phyloP scores from a whole-genome alignment of 2,329 filamentous ascomycete species.

The Fusarium nisikadoi region DNA sequence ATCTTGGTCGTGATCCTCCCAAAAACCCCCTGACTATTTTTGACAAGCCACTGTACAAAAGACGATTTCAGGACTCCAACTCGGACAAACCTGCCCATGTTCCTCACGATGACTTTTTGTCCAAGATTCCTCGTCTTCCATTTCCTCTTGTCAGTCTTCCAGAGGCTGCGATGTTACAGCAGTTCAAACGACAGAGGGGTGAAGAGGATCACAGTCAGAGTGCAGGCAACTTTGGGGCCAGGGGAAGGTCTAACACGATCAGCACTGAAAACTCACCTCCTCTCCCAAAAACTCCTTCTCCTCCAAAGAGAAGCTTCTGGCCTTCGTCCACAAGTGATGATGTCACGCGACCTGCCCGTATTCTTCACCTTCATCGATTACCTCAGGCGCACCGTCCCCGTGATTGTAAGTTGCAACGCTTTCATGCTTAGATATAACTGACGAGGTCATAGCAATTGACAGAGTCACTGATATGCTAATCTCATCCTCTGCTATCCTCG shows the following conservation, averaged over 20 bases:
- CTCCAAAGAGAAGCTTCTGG: slow-evolving; percentile 25
- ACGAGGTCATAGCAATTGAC: slow-evolving; percentile 31
- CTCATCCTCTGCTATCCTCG: slow-evolving; percentile 43
- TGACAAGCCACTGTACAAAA: slow-evolving; percentile 40
- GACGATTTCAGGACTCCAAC: slow-evolving; percentile 17
- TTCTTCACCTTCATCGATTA: slow-evolving; percentile 16
- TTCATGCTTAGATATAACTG: neutral
- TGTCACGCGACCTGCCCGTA: slow-evolving; percentile 26
- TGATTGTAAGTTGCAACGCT: slow-evolving; percentile 32
- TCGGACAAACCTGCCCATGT: slow-evolving; percentile 25
- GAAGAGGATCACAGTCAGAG: slow-evolving; percentile 53
- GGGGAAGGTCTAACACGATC: slow-evolving; percentile 45
- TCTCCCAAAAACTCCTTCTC: slow-evolving; percentile 43
- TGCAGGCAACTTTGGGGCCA: slow-evolving; percentile 40
- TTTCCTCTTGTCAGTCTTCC: slow-evolving; percentile 53
- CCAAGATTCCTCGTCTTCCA: slow-evolving; percentile 45
- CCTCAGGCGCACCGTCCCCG: slow-evolving; percentile 16
- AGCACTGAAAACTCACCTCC: slow-evolving; percentile 46
- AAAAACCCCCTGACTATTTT: slow-evolving; percentile 36
- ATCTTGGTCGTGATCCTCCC: slow-evolving; percentile 38
- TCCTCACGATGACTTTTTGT: slow-evolving; percentile 38
- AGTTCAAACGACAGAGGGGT: slow-evolving; percentile 47
- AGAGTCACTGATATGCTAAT: slow-evolving; percentile 38
- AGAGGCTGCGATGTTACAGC: slow-evolving; percentile 51
- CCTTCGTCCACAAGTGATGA: neutral